Evolutionary conservation across 2,329 filamentous ascomycete genomes (phyloP).

Genomic region (Fusarium luffae): DNA sequence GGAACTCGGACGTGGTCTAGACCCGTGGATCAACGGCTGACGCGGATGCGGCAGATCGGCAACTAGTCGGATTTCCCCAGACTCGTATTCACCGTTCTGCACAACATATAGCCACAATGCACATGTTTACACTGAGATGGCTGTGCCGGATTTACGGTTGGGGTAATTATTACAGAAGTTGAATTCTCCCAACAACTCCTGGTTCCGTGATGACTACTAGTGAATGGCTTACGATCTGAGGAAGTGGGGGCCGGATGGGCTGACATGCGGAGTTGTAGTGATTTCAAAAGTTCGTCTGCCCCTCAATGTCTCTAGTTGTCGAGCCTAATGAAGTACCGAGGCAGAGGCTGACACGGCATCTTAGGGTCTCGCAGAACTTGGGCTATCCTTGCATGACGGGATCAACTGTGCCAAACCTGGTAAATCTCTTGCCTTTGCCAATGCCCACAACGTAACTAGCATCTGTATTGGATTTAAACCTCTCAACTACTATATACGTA

Average conservation of each 20-base stretch:
- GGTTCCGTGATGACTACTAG: neutral
- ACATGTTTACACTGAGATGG: neutral
- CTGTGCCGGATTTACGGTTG: neutral
- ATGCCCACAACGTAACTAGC: neutral
- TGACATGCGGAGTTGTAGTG: neutral
- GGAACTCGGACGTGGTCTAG: slow-evolving; percentile 1
- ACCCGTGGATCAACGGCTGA: neutral
- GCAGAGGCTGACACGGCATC: neutral
- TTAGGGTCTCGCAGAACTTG: neutral
- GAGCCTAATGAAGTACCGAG: no score
- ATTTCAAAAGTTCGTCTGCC: neutral
- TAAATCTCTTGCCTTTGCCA: neutral
- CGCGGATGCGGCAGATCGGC: neutral
- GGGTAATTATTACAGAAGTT: neutral
- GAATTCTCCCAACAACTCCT: neutral
- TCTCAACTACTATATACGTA: neutral
- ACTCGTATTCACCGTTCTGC: neutral
- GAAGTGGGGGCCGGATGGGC: neutral
- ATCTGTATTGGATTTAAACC: neutral
- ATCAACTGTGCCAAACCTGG: no score
- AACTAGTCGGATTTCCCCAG: neutral
- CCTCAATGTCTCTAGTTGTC: neutral
- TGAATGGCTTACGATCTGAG: neutral
- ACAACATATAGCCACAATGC: neutral
- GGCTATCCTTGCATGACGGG: no score